Percentiles rank a stretch among this genome's conserved stretches.
Conservation (phyloP, 768 basidiomycete species). For the Phanerochaete sordida region DNA sequence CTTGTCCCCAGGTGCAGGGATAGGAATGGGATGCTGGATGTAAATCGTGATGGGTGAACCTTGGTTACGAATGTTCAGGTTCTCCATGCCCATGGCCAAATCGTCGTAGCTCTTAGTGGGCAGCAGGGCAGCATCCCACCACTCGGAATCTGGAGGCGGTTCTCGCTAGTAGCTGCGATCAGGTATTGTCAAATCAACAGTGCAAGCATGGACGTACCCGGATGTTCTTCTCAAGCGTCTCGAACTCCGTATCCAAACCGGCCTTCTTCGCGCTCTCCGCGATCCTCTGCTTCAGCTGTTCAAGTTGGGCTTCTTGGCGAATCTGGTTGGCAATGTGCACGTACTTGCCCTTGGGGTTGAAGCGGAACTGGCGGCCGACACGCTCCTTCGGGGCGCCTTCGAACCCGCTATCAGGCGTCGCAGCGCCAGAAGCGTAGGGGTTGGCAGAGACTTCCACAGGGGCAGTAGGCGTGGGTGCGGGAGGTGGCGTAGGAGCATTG, state of each 20-base stretch:
- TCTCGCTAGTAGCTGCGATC: constrained; percentile 49
- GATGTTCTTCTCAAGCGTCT: constrained; percentile 86
- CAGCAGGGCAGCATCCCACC: constrained; percentile 94
- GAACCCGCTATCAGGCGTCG: constrained; percentile 54
- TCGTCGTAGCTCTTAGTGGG: constrained; percentile 81
- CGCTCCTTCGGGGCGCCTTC: constrained; percentile 76
- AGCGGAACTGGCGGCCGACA: constrained; percentile 66
- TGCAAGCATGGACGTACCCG: constrained; percentile 49
- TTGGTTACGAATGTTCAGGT: constrained; percentile 59
- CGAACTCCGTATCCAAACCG: constrained; percentile 89
- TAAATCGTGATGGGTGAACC: constrained; percentile 84
- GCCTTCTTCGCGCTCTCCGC: constrained; percentile 92
- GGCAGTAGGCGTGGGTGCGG: constrained; percentile 31
- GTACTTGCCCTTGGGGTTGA: constrained; percentile 93
- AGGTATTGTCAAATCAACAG: not conserved
- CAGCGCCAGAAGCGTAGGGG: constrained; percentile 65
- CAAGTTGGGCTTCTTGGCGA: constrained; percentile 75
- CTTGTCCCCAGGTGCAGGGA: constrained; percentile 88
- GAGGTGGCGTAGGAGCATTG: constrained; percentile 63
- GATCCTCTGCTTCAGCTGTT: constrained; percentile 89
- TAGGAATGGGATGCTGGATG: constrained; percentile 96
- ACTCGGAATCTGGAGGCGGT: constrained; percentile 87
- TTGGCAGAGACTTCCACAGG: constrained; percentile 52
- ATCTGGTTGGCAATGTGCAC: constrained; percentile 68
- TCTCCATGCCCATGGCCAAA: constrained; percentile 50